Conservation (phyloP, 345 rosid species). For the Citrus sinensis region DVS_A1.0 CM039165.1:21830501-21831000, state of each 20-base stretch:
- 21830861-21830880: background rate
- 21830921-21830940: too few species aligned
- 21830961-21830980: background rate
- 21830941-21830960: background rate
- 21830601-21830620: slow-evolving; percentile 84
- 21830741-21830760: background rate
- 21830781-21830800: background rate
- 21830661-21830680: slow-evolving; percentile 71
- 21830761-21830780: background rate
- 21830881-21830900: too few species aligned
- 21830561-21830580: slow-evolving; percentile 84
- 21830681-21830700: slow-evolving; percentile 53
- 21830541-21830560: slow-evolving; percentile 59
- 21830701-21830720: slow-evolving; percentile 57
- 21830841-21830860: too few species aligned
- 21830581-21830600: slow-evolving; percentile 84
- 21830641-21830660: slow-evolving; percentile 59
- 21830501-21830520: too few species aligned
- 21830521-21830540: too few species aligned
- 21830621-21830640: slow-evolving; percentile 74
- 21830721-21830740: background rate
- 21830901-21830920: background rate
- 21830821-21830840: too few species aligned
- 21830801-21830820: too few species aligned
- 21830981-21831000: background rate